Base-by-base conservation (phyloP, 345 rosid species). In the Salix purpurea region DNA sequence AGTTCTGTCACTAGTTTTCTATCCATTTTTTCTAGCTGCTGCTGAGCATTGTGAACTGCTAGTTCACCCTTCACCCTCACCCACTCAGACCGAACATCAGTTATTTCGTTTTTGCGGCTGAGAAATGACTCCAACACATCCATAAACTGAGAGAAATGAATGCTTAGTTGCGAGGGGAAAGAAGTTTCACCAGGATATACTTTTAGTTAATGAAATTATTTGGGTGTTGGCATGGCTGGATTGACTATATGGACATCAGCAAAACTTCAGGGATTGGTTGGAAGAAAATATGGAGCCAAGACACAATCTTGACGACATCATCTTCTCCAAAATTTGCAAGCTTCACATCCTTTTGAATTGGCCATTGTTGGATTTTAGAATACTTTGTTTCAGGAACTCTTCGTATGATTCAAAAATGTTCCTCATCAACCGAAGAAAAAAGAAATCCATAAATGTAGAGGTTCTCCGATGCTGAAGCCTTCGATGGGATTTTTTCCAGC, bases 201-300 rank as follows among this genome's bases (percentile, higher is more conserved):
- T 10, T 3, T 4, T 23, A 23, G 62, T 0, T 56, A 3, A 56
- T 56, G 62, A 3, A 9, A 56, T 58, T 24, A 23, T 32, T 65
- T 3, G 67, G 14, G 40, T 34, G 11, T 9, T 28, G 68, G 36
- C 16, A 15, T 14, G n/a, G 5, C 15, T 14, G 23, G 32, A 6
- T 26, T 5, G n/a, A 2, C 0, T 28, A 50, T 60, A 18, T 76
- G 85, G 67, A 79, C 81, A n/a, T 15, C 26, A 23, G 79, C 73
- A 58, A 79, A 82, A 74, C 83, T 77, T 4, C 67, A 74, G 32
- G 79, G 84, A 74, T 66, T 9, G 21, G 24, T 9, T 34, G 87
- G 46, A 39, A 85, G 85, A 65, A 79, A 82, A 65, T 77, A 67
- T 4, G 83, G 87, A n/a, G 81, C 75, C 65, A 85, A 24, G 2